Conservation (phyloP, 2,329 filamentous ascomycete species). For the Penicillium sp. region DNA sequence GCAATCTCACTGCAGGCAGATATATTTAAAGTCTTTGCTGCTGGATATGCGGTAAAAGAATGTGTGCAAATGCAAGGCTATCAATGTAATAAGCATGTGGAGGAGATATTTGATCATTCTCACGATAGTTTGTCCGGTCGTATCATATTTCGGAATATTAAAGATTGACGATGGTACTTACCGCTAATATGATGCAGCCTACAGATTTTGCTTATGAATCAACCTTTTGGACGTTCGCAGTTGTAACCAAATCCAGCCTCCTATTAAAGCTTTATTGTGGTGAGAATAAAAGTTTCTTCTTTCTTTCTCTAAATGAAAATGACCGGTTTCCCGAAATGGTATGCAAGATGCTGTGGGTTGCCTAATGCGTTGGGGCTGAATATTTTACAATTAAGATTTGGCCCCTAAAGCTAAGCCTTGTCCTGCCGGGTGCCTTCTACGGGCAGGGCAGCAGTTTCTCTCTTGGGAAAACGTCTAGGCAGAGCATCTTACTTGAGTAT, state of each 20-base stretch:
- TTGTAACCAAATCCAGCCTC: neutral
- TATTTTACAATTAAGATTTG: neutral
- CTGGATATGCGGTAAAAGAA: no score
- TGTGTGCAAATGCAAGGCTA: no score
- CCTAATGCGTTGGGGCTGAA: neutral
- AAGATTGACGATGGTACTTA: neutral
- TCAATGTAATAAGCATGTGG: no score
- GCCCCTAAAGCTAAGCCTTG: slow-evolving; percentile 5
- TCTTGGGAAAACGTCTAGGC: neutral
- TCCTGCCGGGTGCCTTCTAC: neutral
- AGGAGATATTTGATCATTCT: neutral
- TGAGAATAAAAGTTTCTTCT: slow-evolving; percentile 46
- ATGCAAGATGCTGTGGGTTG: slow-evolving; percentile 13
- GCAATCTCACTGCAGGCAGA: neutral
- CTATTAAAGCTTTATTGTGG: neutral
- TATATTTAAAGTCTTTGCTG: no score
- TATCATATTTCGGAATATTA: neutral
- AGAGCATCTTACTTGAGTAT: neutral
- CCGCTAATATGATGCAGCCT: neutral
- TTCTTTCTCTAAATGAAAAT: neutral
- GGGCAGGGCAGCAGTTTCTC: neutral
- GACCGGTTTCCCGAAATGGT: slow-evolving; percentile 10
- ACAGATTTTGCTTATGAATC: neutral
- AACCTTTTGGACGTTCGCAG: neutral
- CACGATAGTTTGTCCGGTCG: neutral